Conservation (phyloP, 495 filamentous ascomycete species). For the Aspergillus heteromorphus region DNA sequence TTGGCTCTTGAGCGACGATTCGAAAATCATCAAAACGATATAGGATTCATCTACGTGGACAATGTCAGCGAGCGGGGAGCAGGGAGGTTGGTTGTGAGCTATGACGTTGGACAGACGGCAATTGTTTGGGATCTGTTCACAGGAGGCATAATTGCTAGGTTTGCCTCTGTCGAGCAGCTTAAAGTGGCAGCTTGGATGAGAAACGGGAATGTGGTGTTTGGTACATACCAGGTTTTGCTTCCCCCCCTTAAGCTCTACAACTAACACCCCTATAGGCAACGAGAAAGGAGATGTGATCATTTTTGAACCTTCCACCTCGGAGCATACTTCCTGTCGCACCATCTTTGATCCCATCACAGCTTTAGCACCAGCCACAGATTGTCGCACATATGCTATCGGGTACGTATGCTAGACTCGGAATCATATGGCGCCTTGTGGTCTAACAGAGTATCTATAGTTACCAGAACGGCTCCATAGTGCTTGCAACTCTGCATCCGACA, state of each 20-base stretch:
- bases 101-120: constrained; percentile 83
- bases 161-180: constrained; percentile 83
- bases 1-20: constrained; percentile 86
- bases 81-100: constrained; percentile 84
- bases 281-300: constrained; percentile 87
- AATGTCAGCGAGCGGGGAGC: constrained; percentile 86
- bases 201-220: constrained; percentile 95
- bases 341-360: constrained; percentile 93
- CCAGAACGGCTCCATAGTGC: constrained; percentile 88
- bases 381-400: constrained; percentile 95
- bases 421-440: background rate
- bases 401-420: constrained; percentile 30
- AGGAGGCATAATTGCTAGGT: constrained; percentile 82
- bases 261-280: constrained; percentile 55
- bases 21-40: constrained; percentile 69
- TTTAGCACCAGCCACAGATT: constrained; percentile 85
- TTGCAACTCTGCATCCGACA: constrained; percentile 81
- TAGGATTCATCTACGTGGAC: constrained; percentile 79
- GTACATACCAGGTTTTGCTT: constrained; percentile 33
- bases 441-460: constrained; percentile 51
- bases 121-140: constrained; percentile 97
- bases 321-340: constrained; percentile 87
- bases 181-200: constrained; percentile 90
- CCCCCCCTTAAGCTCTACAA: background rate
- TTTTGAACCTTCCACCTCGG: constrained; percentile 88